phyloP scores from a whole-genome alignment of 75 land plant genomes.

The Isoetes taiwanensis region DNA sequence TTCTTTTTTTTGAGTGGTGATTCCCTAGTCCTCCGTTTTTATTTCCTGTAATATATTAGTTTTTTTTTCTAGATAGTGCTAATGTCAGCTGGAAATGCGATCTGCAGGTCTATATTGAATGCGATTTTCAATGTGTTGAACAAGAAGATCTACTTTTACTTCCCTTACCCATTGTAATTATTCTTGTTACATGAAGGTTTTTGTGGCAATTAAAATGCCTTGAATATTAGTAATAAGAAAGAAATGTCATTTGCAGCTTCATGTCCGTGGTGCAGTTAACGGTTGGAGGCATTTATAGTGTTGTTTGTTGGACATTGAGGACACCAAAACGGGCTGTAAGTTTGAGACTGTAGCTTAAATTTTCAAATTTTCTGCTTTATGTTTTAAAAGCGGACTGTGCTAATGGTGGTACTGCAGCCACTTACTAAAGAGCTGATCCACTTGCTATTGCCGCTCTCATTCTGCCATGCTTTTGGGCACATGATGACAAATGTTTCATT shows the following conservation, averaged over 20 bases:
- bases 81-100: no score
- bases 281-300: neutral
- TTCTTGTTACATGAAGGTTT: neutral
- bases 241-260: neutral
- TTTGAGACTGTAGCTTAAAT: neutral
- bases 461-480: slow-evolving; percentile 3
- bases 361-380: neutral
- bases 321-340: slow-evolving; percentile 4
- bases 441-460: neutral
- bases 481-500: slow-evolving; percentile 1
- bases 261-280: slow-evolving; percentile 6
- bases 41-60: no score
- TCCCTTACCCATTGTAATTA: slow-evolving; percentile 1
- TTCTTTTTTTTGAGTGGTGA: no score
- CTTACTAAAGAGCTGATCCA: neutral
- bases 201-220: neutral
- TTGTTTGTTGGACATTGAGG: neutral
- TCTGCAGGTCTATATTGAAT: slow-evolving; percentile 6
- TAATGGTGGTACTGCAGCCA: no score
- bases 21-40: no score
- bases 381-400: no score
- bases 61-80: no score
- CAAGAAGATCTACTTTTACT: neutral
- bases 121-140: neutral
- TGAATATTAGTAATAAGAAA: neutral